Conservation (phyloP, 805 yeast species). For the Barnettozyma sucrosica region DNA sequence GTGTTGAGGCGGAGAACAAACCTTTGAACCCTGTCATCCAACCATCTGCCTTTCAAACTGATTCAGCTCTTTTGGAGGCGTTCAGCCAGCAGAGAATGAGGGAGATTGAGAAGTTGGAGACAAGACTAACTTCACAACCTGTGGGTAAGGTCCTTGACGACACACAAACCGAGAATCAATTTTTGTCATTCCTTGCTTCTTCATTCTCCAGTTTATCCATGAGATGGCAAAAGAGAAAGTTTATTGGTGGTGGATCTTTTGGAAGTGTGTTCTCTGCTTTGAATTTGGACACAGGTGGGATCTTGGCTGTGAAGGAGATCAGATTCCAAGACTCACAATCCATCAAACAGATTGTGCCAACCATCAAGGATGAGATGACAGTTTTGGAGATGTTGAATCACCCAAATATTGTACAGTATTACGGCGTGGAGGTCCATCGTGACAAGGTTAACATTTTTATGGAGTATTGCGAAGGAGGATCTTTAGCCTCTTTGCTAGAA, state of each 20-base stretch:
- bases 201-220: slow-evolving; percentile 85
- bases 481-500: slow-evolving; percentile 75
- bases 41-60: slow-evolving; percentile 45
- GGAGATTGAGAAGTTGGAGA: slow-evolving; percentile 59
- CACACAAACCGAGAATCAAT: slow-evolving; percentile 80
- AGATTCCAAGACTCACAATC: slow-evolving; percentile 84
- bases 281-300: slow-evolving; percentile 90
- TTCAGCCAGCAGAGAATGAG: slow-evolving; percentile 64
- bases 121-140: slow-evolving; percentile 31
- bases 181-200: slow-evolving; percentile 78
- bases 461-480: slow-evolving; percentile 97
- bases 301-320: slow-evolving; percentile 95
- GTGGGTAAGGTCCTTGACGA: slow-evolving; percentile 90
- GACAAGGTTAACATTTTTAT: slow-evolving; percentile 92
- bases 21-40: slow-evolving; percentile 34
- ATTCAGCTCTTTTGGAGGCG: slow-evolving; percentile 46
- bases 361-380: slow-evolving; percentile 94
- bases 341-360: slow-evolving; percentile 76
- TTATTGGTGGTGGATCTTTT: slow-evolving; percentile 92
- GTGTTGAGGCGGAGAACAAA: slow-evolving; percentile 44
- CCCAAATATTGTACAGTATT: slow-evolving; percentile 94
- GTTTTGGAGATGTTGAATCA: slow-evolving; percentile 92
- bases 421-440: slow-evolving; percentile 95
- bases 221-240: slow-evolving; percentile 95
- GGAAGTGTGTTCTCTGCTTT: slow-evolving; percentile 92